Base-by-base conservation (phyloP, 2,329 filamentous ascomycete species). In the Arthrobotrys conoides region DNA sequence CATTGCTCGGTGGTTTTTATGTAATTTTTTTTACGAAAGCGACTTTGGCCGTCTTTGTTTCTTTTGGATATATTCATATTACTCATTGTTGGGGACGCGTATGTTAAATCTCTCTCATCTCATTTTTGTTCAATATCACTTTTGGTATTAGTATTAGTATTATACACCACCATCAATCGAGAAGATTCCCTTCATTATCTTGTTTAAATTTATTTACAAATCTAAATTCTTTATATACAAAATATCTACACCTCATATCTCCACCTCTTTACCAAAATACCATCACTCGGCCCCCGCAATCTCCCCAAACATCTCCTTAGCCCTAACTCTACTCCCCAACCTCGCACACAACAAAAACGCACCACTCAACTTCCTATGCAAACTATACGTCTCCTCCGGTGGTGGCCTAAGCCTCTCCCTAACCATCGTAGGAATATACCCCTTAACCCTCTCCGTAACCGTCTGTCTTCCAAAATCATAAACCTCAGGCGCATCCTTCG, bases 391-490 rank as follows among this genome's bases (percentile, higher is more conserved):
- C 87, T 99, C 96, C 86, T 99, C 96, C 0, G 96, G 96, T 24
- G 96, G 96, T 24, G 96, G 95, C 16, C 93, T 90, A 20, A 99
- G 86, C 41, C 96, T 87, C 86, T 99, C 96, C 71, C 90, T 89
- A 57, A 99, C 88, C 96, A 99, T 99, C 67, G 97, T 87, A 16
- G 96, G 96, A 81, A 99, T 98, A 67, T 97, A 88, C 2, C 87
- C 89, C 82, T 94, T 91, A 72, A 99, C 95, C 53, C 96, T 89
- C 83, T 98, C 94, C 0, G 96, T 99, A 81, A 99, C 98, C 0
- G 95, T 99, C 87, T 99, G 96, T 83, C 95, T 90, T 76, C 89
- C 87, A 85, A 99, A 99, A 84, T 99, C 93, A 84, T 99, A 99
- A 0, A 96, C 85, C 64, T 92, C 91, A 0, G 94, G 93, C 0